Evolutionary conservation across 129 eudicot species (phyloP).

Genomic region (Lactuca saligna): DNA sequence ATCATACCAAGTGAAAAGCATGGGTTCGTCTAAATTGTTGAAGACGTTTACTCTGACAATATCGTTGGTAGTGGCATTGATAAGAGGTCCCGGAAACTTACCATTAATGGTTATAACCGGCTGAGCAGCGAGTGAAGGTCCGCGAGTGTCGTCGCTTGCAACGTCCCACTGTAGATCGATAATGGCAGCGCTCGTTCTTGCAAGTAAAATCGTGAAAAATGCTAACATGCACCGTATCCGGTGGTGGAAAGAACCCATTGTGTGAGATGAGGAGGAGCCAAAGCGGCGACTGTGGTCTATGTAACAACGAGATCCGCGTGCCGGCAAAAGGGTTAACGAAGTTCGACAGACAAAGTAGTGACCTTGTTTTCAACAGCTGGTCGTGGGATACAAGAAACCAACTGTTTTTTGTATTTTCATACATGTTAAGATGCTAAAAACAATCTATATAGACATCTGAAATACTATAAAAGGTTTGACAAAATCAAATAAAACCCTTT

Average conservation of each 20-base stretch:
- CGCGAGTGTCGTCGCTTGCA: slow-evolving; percentile 28
- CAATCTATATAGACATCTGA: slow-evolving; percentile 3
- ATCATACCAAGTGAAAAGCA: slow-evolving; percentile 69
- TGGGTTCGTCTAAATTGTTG: slow-evolving; percentile 61
- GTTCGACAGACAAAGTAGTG: background rate
- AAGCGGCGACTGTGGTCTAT: background rate
- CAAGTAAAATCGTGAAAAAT: slow-evolving; percentile 24
- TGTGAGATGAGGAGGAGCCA: slow-evolving; percentile 19
- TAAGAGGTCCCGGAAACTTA: slow-evolving; percentile 73
- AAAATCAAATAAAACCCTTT: background rate
- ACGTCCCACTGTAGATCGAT: slow-evolving; percentile 59
- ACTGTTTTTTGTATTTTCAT: slow-evolving; percentile 35
- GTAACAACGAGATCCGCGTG: slow-evolving; percentile 13
- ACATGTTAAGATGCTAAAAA: slow-evolving; percentile 28
- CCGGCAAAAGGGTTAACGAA: slow-evolving; percentile 27
- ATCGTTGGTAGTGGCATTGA: slow-evolving; percentile 74
- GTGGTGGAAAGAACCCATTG: slow-evolving; percentile 39
- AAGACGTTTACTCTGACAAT: slow-evolving; percentile 54
- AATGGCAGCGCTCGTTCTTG: slow-evolving; percentile 34
- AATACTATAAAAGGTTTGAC: slow-evolving; percentile 8
- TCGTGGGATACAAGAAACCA: slow-evolving; percentile 22
- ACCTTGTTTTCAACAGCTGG: slow-evolving; percentile 35
- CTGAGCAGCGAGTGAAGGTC: slow-evolving; percentile 37
- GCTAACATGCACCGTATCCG: slow-evolving; percentile 26
- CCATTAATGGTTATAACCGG: slow-evolving; percentile 66